phyloP scores from a whole-genome alignment of 108 stramenopile species.

The Conticribra guillardii region DNA sequence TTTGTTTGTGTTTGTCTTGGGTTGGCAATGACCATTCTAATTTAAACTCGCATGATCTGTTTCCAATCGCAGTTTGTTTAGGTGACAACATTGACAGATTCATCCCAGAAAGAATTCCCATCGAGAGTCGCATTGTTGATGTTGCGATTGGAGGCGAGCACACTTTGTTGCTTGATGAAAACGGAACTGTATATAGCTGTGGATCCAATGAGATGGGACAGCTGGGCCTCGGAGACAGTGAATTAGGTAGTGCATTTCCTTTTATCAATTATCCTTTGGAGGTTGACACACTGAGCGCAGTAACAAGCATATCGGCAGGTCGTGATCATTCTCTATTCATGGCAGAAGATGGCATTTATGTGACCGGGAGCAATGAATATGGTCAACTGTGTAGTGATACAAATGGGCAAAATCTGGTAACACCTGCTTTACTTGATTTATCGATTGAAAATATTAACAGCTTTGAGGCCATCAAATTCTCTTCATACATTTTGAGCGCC shows the following conservation, averaged over 20 bases:
- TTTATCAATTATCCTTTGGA: constrained; percentile 10
- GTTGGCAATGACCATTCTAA: too few relatives aligned
- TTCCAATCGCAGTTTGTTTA: too few relatives aligned
- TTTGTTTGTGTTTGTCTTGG: too few relatives aligned
- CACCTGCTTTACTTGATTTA: constrained; percentile 12
- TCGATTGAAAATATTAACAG: constrained; percentile 1
- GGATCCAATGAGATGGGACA: constrained; percentile 50
- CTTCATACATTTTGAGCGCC: constrained; percentile 34
- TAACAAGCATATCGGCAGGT: constrained; percentile 44
- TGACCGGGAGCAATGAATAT: constrained; percentile 46
- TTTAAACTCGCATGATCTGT: too few relatives aligned
- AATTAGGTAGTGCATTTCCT: constrained; percentile 8
- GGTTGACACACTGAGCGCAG: constrained; percentile 1
- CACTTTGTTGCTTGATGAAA: constrained; percentile 40
- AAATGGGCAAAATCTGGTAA: constrained; percentile 12
- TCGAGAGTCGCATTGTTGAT: constrained; percentile 26
- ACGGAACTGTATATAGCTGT: constrained; percentile 49
- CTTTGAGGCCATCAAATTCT: constrained; percentile 27
- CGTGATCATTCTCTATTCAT: constrained; percentile 35
- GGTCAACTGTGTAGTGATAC: constrained; percentile 48
- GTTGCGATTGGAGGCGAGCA: constrained; percentile 54
- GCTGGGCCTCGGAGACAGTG: constrained; percentile 42
- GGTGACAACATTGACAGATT: constrained; percentile 26
- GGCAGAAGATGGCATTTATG: constrained; percentile 32
- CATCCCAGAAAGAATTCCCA: constrained; percentile 32